These are phyloP conservation scores for Populus tomentosa DNA, from an alignment of 441 rosid species.

Conservation along the genomic window DNA sequence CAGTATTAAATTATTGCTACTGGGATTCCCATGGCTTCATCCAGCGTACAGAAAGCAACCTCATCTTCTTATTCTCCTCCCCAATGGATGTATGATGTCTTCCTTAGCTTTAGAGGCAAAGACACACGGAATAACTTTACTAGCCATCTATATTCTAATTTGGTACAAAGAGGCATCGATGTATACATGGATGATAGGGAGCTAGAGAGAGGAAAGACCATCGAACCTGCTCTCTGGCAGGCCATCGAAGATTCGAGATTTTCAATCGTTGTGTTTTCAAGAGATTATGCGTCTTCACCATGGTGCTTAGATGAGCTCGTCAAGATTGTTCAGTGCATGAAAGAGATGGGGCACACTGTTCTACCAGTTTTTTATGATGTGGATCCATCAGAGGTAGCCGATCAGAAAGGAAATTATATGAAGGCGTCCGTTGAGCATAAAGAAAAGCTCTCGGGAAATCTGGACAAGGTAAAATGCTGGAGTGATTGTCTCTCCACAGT, in stretches of 20 bases:
- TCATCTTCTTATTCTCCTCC: neutral
- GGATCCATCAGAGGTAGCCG: constrained; percentile 23
- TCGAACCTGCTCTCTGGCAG: constrained; percentile 1
- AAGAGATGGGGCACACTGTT: neutral
- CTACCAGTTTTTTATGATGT: constrained; percentile 37
- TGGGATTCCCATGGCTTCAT: neutral
- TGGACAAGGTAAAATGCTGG: constrained; percentile 19
- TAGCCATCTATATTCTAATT: constrained; percentile 8
- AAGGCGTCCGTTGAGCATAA: neutral
- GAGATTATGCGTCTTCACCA: constrained; percentile 26
- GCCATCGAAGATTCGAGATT: constrained; percentile 20
- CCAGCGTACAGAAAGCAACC: neutral
- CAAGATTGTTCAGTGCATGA: constrained; percentile 22
- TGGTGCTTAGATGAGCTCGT: constrained; percentile 26
- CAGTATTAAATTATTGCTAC: no score
- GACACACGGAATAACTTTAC: constrained; percentile 12
- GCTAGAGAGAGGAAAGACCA: constrained; percentile 10
- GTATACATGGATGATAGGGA: constrained; percentile 1
- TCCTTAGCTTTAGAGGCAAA: constrained; percentile 12
- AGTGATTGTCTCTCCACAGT: constrained; percentile 26
- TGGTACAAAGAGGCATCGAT: neutral
- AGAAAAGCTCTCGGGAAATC: neutral
- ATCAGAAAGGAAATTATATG: constrained; percentile 19
- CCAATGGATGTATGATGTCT: constrained; percentile 12
- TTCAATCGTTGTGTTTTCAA: constrained; percentile 24